Percentiles rank a stretch among this genome's conserved stretches.
Conservation (phyloP, 2,329 filamentous ascomycete genomes). For the Colletotrichum sp. region DNA sequence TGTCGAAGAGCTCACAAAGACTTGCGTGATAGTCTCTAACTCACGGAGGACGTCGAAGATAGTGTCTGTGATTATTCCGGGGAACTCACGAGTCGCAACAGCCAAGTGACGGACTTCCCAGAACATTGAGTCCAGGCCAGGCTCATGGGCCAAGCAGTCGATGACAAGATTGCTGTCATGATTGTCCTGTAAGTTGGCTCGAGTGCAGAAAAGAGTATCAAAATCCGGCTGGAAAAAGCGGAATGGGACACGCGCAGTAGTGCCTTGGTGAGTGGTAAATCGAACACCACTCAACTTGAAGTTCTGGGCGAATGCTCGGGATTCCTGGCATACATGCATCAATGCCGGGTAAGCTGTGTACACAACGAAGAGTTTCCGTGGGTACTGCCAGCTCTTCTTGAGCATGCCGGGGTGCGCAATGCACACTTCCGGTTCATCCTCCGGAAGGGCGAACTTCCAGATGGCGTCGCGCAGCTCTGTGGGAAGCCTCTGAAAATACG, state of each 20-base stretch:
- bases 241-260: background rate
- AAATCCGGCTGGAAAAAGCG: background rate
- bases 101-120: background rate
- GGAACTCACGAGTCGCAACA: background rate
- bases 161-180: background rate
- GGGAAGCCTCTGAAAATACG: background rate
- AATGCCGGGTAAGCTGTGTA: background rate
- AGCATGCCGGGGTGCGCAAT: background rate
- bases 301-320: background rate
- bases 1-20: background rate
- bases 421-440: background rate
- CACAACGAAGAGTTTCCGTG: background rate
- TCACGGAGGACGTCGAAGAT: background rate
- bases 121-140: background rate
- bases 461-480: background rate
- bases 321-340: conserved; percentile 2
- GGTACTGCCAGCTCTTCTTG: background rate
- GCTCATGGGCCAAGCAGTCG: background rate
- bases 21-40: background rate
- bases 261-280: background rate
- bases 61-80: background rate
- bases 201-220: background rate
- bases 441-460: background rate
- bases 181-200: background rate
- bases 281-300: background rate